A percentile compares a stretch with the other conserved stretches of the same genome.
Conservation (phyloP, 768 basidiomycete genomes). For the Hypholoma sublateritium region DNA sequence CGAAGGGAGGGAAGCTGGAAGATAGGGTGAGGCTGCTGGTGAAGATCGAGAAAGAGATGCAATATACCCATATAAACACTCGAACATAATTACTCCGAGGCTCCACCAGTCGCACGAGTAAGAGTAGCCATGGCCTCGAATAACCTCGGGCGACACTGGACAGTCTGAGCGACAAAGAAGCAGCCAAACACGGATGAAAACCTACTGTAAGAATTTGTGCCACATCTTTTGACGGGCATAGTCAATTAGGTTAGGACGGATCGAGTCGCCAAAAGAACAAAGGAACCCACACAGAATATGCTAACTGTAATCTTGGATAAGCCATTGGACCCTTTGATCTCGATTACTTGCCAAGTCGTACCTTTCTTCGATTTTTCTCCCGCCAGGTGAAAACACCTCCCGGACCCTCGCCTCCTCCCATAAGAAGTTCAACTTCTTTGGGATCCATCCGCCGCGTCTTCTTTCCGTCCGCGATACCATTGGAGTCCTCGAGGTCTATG, state of each 20-base stretch:
- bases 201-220: conserved; percentile 86
- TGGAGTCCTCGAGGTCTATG: conserved; percentile 86
- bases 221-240: conserved; percentile 54
- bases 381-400: conserved; percentile 93
- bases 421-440: conserved; percentile 79
- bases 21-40: conserved; percentile 7
- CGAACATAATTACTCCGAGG: conserved; percentile 95
- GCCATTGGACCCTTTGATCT: conserved; percentile 8
- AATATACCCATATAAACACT: conserved; percentile 87
- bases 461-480: conserved; percentile 61
- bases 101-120: conserved; percentile 99
- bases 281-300: conserved; percentile 79
- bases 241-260: conserved; percentile 8
- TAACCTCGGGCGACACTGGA: conserved; percentile 87
- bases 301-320: conserved; percentile 51
- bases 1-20: conserved; percentile 88
- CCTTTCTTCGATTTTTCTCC: conserved; percentile 90
- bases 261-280: conserved; percentile 9
- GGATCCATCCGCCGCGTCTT: conserved; percentile 80
- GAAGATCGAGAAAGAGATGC: conserved; percentile 15
- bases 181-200: conserved; percentile 23
- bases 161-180: conserved; percentile 20
- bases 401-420: conserved; percentile 81
- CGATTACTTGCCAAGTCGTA: conserved; percentile 35
- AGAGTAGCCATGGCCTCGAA: conserved; percentile 88